A percentile compares a stretch with the other conserved stretches of the same genome.
Conservation (phyloP, 2,329 filamentous ascomycete genomes). For the Pseudopithomyces maydicus region DNA sequence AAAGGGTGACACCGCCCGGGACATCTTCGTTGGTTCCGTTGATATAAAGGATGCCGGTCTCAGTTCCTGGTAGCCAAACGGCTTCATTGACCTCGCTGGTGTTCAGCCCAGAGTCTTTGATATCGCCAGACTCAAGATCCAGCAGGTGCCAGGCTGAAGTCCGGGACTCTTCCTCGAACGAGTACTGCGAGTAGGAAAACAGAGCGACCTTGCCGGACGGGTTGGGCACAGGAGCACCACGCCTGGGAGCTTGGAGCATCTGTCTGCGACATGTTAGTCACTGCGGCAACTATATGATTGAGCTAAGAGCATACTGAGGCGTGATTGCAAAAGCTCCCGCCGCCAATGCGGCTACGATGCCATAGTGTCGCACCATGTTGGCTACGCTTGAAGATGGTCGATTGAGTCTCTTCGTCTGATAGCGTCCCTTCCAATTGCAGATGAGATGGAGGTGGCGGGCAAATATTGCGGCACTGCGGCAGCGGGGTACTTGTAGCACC, state of each 20-base stretch:
- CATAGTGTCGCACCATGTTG: slow-evolving; percentile 42
- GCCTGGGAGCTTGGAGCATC: slow-evolving; percentile 74
- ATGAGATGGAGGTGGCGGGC: neutral
- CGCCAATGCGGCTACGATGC: slow-evolving; percentile 39
- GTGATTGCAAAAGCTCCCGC: slow-evolving; percentile 40
- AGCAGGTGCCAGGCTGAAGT: slow-evolving; percentile 55
- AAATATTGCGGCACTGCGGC: neutral
- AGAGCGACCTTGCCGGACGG: slow-evolving; percentile 66
- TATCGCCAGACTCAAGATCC: slow-evolving; percentile 38
- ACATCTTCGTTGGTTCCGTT: slow-evolving; percentile 64
- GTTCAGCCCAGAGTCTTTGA: slow-evolving; percentile 38
- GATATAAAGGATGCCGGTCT: slow-evolving; percentile 66
- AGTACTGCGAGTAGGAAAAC: slow-evolving; percentile 76
- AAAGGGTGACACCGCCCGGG: slow-evolving; percentile 42
- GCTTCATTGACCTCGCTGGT: slow-evolving; percentile 40
- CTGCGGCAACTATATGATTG: slow-evolving; percentile 4
- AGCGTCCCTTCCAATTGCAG: slow-evolving; percentile 1
- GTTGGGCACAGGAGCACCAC: slow-evolving; percentile 71
- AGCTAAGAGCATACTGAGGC: slow-evolving; percentile 34
- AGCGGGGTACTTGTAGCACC: slow-evolving; percentile 11
- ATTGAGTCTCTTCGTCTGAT: slow-evolving; percentile 29
- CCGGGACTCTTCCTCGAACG: slow-evolving; percentile 74
- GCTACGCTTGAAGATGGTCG: slow-evolving; percentile 30
- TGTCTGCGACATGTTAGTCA: slow-evolving; percentile 24
- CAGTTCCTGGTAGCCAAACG: slow-evolving; percentile 39